Percentiles rank a stretch among this genome's conserved stretches.
Conservation (phyloP, 768 basidiomycete genomes). For the Suillus discolor region DNA sequence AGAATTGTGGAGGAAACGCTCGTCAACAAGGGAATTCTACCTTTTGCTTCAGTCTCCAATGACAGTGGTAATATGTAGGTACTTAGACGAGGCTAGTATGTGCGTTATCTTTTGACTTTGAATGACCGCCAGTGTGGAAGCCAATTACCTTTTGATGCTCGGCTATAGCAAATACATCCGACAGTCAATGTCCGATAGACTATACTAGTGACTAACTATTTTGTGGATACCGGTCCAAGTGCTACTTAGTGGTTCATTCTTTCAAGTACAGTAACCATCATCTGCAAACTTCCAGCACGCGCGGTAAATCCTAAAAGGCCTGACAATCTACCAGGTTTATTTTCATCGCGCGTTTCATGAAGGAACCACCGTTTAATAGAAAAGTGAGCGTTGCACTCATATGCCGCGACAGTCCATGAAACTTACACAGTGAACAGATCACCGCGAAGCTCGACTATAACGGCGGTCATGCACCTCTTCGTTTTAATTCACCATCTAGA, state of each 20-base stretch:
- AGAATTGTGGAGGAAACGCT: conserved; percentile 60
- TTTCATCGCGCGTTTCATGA: conserved; percentile 11
- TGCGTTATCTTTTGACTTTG: neutral
- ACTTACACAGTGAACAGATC: conserved; percentile 40
- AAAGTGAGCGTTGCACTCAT: conserved; percentile 41
- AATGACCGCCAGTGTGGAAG: neutral
- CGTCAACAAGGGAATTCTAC: conserved; percentile 48
- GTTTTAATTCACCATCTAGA: conserved; percentile 38
- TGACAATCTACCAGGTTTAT: conserved; percentile 5
- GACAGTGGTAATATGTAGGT: neutral
- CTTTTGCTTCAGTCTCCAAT: neutral
- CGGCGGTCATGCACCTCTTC: conserved; percentile 32
- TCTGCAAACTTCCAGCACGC: conserved; percentile 4
- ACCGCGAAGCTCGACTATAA: conserved; percentile 53
- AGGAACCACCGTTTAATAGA: conserved; percentile 46
- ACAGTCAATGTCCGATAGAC: neutral
- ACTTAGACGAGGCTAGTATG: neutral
- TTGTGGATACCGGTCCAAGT: conserved; percentile 6
- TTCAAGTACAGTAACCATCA: conserved; percentile 9
- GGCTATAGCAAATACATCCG: conserved; percentile 1
- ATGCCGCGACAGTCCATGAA: conserved; percentile 4
- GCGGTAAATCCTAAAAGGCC: neutral
- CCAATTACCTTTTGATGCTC: neutral
- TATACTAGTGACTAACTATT: neutral
- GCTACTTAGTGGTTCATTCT: conserved; percentile 11